These are phyloP conservation scores for Xylaria palmicola DNA, from an alignment of 495 filamentous ascomycete genomes.

Conservation along the genomic window DNA sequence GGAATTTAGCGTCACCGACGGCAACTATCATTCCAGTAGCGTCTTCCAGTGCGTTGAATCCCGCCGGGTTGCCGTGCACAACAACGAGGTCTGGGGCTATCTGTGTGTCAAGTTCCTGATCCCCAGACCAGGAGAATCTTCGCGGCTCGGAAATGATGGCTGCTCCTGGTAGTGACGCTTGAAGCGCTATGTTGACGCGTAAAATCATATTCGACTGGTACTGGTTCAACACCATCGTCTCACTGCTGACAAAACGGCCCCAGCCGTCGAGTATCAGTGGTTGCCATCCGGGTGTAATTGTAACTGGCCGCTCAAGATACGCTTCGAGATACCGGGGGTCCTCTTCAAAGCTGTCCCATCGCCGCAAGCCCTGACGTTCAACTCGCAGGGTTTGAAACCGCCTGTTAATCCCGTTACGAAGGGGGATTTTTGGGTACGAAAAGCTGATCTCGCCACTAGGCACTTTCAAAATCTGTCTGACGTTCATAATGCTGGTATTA, in stretches of 20 bases:
- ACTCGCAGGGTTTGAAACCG: background rate
- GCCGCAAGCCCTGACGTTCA: background rate
- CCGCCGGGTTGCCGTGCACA: background rate
- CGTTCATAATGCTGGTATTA: background rate
- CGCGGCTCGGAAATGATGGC: background rate
- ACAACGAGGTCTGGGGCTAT: background rate
- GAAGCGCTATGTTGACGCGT: background rate
- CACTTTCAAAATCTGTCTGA: background rate
- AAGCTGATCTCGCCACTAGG: background rate
- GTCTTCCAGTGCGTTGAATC: too few species aligned
- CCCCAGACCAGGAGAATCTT: background rate
- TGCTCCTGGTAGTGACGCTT: background rate
- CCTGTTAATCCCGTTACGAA: background rate
- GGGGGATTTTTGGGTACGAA: background rate
- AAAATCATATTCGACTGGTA: background rate
- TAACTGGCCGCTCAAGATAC: background rate
- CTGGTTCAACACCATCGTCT: background rate
- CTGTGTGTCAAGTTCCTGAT: background rate
- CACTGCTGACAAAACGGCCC: background rate
- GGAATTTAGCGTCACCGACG: too few species aligned
- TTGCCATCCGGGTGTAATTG: background rate
- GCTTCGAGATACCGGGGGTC: background rate
- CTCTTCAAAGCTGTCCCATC: background rate
- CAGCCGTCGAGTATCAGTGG: background rate
- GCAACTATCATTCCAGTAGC: background rate